A percentile compares a stretch with the other conserved stretches of the same genome.
Evolutionary conservation across 345 rosid genomes (phyloP).

Genomic region (Aethionema arabicum): DNA sequence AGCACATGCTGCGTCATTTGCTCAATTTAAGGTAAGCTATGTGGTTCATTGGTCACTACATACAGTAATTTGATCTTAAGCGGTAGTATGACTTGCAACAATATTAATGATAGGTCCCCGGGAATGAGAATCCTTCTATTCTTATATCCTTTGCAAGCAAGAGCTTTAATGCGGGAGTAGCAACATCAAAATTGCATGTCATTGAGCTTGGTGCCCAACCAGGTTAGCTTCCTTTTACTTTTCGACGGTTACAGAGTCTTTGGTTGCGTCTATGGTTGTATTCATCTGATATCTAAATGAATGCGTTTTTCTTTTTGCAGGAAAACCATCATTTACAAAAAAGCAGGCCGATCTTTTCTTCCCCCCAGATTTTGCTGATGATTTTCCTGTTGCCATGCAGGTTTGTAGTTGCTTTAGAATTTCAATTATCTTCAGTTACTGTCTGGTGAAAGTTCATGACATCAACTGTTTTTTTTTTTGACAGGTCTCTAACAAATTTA

Average conservation of each 20-base stretch:
- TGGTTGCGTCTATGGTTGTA: neutral
- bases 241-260: slow-evolving; percentile 12
- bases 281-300: slow-evolving; percentile 15
- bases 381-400: slow-evolving; percentile 99
- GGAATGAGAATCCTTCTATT: slow-evolving; percentile 89
- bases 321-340: slow-evolving; percentile 90
- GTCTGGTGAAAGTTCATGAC: slow-evolving; percentile 26
- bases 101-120: slow-evolving; percentile 57
- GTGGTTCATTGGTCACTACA: slow-evolving; percentile 7
- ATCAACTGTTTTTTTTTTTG: slow-evolving; percentile 27
- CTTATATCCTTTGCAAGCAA: slow-evolving; percentile 95
- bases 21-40: slow-evolving; percentile 68
- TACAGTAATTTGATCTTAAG: slow-evolving; percentile 19
- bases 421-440: slow-evolving; percentile 19
- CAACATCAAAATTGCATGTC: slow-evolving; percentile 90
- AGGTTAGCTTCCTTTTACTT: slow-evolving; percentile 45
- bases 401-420: slow-evolving; percentile 39
- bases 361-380: slow-evolving; percentile 99
- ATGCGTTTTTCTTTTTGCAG: slow-evolving; percentile 42
- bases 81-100: slow-evolving; percentile 21
- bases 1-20: slow-evolving; percentile 99
- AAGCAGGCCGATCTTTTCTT: slow-evolving; percentile 99
- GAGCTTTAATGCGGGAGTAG: slow-evolving; percentile 85
- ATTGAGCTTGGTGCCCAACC: slow-evolving; percentile 99
- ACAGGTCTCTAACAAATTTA: slow-evolving; percentile 95